Conservation (phyloP, 148 eudicot genomes). For the Rhododendron simsii region DNA sequence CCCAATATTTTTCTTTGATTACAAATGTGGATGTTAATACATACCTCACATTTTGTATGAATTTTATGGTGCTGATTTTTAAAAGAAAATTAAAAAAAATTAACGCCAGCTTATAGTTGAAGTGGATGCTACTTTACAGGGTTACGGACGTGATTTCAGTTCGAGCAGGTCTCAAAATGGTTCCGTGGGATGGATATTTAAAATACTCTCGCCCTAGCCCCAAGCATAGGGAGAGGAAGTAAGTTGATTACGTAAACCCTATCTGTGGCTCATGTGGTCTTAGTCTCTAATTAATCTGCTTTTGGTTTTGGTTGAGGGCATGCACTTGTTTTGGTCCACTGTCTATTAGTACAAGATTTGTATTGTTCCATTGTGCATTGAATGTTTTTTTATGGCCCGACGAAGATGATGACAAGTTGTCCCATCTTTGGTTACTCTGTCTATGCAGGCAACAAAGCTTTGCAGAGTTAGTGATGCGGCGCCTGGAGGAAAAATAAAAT, state of each 20-base stretch:
- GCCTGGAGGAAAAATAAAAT: constrained; percentile 47
- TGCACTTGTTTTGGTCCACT: neutral
- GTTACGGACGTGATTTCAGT: constrained; percentile 75
- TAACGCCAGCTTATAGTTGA: neutral
- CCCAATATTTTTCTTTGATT: neutral
- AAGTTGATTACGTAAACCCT: constrained; percentile 25
- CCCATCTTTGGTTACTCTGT: neutral
- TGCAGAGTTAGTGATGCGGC: constrained; percentile 58
- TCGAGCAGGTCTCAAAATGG: constrained; percentile 90
- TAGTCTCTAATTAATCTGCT: neutral
- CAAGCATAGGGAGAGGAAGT: constrained; percentile 89
- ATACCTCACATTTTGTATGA: neutral
- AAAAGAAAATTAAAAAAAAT: neutral
- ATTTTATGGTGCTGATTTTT: neutral
- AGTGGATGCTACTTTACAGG: constrained; percentile 34
- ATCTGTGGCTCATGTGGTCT: neutral
- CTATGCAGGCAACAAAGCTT: constrained; percentile 79
- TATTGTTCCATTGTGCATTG: neutral
- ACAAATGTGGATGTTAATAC: neutral
- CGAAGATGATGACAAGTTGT: neutral
- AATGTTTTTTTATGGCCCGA: neutral
- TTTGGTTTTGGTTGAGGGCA: neutral
- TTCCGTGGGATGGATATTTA: constrained; percentile 97
- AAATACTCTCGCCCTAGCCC: constrained; percentile 97
- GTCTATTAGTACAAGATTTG: neutral